Evolutionary conservation across 106 monocot species (phyloP).

Genomic region (Apostasia shenzhenica): DNA sequence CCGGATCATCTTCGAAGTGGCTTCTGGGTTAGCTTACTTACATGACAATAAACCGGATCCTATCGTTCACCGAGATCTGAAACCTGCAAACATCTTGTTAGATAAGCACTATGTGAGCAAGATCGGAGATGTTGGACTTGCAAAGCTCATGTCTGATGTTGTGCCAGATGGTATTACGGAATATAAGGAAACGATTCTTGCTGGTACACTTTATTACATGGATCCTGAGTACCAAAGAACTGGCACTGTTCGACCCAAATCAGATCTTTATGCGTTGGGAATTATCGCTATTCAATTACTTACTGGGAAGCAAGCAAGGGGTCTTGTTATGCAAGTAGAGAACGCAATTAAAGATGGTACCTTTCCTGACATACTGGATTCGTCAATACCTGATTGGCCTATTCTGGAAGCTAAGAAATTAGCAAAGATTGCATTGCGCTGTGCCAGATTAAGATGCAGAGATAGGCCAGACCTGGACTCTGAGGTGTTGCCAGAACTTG

Average conservation of each 20-base stretch:
- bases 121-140: conserved; percentile 83
- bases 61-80: conserved; percentile 85
- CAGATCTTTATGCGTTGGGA: conserved; percentile 80
- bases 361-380: conserved; percentile 52
- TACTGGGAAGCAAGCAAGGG: conserved; percentile 43
- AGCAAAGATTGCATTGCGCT: conserved; percentile 61
- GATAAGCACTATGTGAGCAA: conserved; percentile 64
- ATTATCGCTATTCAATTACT: conserved; percentile 64
- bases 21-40: conserved; percentile 65
- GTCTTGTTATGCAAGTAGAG: conserved; percentile 44
- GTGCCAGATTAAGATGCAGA: conserved; percentile 58
- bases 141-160: conserved; percentile 55
- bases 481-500: conserved; percentile 64
- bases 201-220: conserved; percentile 75
- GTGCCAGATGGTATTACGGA: conserved; percentile 77
- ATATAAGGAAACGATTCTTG: conserved; percentile 68
- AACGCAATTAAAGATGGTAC: conserved; percentile 39
- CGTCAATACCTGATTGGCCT: conserved; percentile 58
- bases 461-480: conserved; percentile 77
- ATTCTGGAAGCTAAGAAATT: conserved; percentile 50
- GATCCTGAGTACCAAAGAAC: conserved; percentile 93
- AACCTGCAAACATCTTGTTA: conserved; percentile 83
- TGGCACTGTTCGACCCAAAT: conserved; percentile 77
- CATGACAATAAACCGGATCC: conserved; percentile 78
- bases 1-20: conserved; percentile 73